Evolutionary conservation across 768 basidiomycete species (phyloP), one percentile per base, ranked within the genome.

Genomic region (Tremella yokohamensis): DNA sequence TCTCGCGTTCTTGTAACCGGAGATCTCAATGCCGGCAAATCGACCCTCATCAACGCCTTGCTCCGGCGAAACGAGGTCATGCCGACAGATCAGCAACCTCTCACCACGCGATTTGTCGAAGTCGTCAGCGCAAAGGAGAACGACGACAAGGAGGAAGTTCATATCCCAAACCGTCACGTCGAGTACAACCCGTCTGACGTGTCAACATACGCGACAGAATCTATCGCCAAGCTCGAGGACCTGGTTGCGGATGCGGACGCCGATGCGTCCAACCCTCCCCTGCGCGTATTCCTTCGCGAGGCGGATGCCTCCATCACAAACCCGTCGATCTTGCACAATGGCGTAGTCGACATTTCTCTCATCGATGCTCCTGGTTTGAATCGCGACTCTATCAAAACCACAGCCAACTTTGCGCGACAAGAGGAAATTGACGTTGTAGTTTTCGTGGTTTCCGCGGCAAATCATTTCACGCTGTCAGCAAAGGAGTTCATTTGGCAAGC

Each of bases 311-410:
- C 66, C 19, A 13, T 69, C 9, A 53, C 87, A 12, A 83, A 85
- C 42, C 85, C 87, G 70, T 93, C 93, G 2, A 85, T 96, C 38
- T 82, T 96, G 55, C 89, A 88, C 80, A 97, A 94, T 72, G 92
- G 92, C 59, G 85, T 96, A 54, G 91, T 96, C 70, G 90, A 96
- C 75, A 97, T 98, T 68, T 93, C 93, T 11, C 88, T 98, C 69
- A 98, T 98, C 75, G 96, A 99, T 66, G 94, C 93, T 0, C 96
- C 96, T 1, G 96, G 96, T 53, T 84, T 99, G 52, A 99, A 99
- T 78, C 86, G 91, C 48, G 96, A 99, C 77, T 89, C 86, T 59
- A 70, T 92, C 71, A 88, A 94, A 79, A 99, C 96, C 1, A 99
- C 94, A 2, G 89, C 90, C 7, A 80, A 96, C 51, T 98, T 99